These are phyloP conservation scores for Amphicarpaea edgeworthii DNA, from an alignment of 306 rosid species.

Conservation along the genomic window DNA sequence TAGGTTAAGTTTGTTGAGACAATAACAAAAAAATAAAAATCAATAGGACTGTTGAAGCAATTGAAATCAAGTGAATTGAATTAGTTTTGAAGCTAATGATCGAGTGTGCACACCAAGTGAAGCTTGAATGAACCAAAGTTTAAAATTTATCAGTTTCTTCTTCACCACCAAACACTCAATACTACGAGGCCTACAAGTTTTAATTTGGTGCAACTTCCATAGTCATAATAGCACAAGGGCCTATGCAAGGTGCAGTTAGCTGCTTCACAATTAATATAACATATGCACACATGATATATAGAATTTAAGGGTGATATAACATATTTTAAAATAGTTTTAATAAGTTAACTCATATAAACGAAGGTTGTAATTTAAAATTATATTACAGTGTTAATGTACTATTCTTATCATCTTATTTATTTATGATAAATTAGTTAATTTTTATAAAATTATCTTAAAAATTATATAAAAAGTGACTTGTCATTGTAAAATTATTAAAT, in stretches of 20 bases:
- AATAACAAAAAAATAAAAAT: not conserved
- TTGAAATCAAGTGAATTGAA: not conserved
- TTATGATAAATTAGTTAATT: no score
- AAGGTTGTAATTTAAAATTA: no score
- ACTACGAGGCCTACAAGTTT: conserved; percentile 1
- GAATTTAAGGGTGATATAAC: no score
- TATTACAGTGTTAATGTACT: no score
- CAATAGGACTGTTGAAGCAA: not conserved
- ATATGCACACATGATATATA: not conserved
- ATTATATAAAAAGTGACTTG: no score
- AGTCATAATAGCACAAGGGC: conserved; percentile 10
- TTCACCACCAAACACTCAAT: conserved; percentile 28
- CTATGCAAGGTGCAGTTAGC: not conserved
- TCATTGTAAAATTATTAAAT: no score
- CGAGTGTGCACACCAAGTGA: conserved; percentile 9
- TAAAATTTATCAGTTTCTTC: not conserved
- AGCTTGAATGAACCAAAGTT: not conserved
- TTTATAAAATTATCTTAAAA: no score
- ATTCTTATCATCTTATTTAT: no score
- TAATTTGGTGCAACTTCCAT: conserved; percentile 25
- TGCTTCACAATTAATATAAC: not conserved
- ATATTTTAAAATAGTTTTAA: no score
- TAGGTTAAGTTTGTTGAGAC: conserved; percentile 8
- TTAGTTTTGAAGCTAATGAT: conserved; percentile 25
- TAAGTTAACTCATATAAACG: no score